phyloP scores from a whole-genome alignment of 192 early-diverging fungal genomes.

The Rhizophagus sp. region DNA sequence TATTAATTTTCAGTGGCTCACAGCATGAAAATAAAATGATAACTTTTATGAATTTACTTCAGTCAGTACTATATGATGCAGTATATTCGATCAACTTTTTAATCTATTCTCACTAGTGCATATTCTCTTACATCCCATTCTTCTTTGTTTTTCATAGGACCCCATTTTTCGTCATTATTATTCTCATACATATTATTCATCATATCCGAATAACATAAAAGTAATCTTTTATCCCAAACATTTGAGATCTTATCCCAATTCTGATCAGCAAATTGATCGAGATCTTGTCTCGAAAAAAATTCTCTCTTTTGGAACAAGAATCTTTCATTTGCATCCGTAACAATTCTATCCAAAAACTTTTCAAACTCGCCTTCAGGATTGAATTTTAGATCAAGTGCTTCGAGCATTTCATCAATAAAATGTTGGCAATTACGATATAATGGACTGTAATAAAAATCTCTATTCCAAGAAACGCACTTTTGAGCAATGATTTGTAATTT shows the following conservation, averaged over 20 bases:
- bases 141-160: not conserved
- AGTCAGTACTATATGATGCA: too few species aligned
- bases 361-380: not conserved
- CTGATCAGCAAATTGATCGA: not conserved
- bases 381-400: not conserved
- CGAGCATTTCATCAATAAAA: not conserved
- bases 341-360: not conserved
- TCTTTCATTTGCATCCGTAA: not conserved
- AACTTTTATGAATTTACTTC: too few species aligned
- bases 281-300: not conserved
- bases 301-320: not conserved
- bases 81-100: too few species aligned
- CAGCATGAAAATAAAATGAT: too few species aligned
- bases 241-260: not conserved
- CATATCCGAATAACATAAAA: slow-evolving; percentile 12
- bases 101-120: too few species aligned
- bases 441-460: not conserved
- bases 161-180: not conserved
- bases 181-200: not conserved
- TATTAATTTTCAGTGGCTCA: too few species aligned
- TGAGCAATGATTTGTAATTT: not conserved
- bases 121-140: not conserved
- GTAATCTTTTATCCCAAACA: slow-evolving; percentile 2
- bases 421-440: not conserved
- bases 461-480: slow-evolving; percentile 5